Base-by-base conservation (phyloP, 2,329 filamentous ascomycete genomes). In the Colletotrichum navitas region DNA sequence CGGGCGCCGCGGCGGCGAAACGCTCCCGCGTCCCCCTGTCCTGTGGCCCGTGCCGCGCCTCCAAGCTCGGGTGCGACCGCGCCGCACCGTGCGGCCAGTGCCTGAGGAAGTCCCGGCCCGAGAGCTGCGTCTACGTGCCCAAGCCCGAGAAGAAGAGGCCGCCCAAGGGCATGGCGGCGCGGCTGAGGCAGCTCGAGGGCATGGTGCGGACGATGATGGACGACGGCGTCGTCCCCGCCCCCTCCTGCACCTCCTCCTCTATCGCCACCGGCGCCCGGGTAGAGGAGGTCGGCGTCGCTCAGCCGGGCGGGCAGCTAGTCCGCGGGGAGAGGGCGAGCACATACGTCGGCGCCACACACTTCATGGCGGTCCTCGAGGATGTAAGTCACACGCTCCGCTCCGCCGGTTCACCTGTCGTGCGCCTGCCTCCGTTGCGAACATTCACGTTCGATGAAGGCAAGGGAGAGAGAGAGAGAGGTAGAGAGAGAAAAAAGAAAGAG, bases 281-380 rank as follows among this genome's bases (percentile, higher is more conserved):
- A 14, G 32, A 47, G 66, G 65, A 71, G 52, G 29, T 72, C 49
- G 54, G 58, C 63, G 54, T 75, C 74, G 66, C 68, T 71, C 66
- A 75, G 47, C 72, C 77, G 14, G 77, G 70, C 51, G 85, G 82
- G 0, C 81, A 86, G 64, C 81, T 89, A 8, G 80, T 88, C 26
- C 78, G 81, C 29, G 81, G 84, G 2, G 77, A 81, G 45, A 78
- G 79, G 62, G 82, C 81, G 12, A 84, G 83, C 52, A 87, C 84
- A 5, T 90, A 89, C 74, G 84, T 90, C 5, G 88, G 88, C 1
- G 87, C 87, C 5, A 90, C 88, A 55, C 88, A 90, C 71, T 89
- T 87, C 74, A 86, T 89, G 81, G 88, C 88, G 2, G 89, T 90
- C 78, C 78, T 90, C 14, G 86, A 90, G 75, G 86, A 90, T 80